These are phyloP conservation scores for Chaetomium olivaceum DNA, from an alignment of 2,329 filamentous ascomycete species.

Conservation along the genomic window DNA sequence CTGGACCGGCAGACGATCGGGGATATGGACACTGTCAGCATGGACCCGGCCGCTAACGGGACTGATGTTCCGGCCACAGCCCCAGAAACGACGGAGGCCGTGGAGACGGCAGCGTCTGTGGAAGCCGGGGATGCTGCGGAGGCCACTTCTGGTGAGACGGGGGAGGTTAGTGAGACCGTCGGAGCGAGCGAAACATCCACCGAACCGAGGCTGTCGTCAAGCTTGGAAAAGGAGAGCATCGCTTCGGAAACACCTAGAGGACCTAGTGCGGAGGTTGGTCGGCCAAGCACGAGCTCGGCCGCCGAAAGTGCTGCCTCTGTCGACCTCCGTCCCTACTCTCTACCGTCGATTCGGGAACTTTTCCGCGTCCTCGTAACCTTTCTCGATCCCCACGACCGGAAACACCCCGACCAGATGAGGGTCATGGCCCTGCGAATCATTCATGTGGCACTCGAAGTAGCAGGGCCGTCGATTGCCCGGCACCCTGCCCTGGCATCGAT, in stretches of 20 bases:
- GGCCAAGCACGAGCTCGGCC: conserved; percentile 34
- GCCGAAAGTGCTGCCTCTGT: conserved; percentile 45
- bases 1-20: conserved; percentile 67
- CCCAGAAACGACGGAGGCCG: conserved; percentile 11
- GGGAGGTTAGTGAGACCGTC: not conserved
- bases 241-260: conserved; percentile 33
- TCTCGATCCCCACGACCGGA: conserved; percentile 86
- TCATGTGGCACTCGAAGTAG: conserved; percentile 94
- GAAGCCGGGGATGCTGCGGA: not conserved
- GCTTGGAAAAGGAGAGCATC: conserved; percentile 43
- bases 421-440: conserved; percentile 98
- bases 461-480: conserved; percentile 89
- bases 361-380: conserved; percentile 93
- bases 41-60: conserved; percentile 75
- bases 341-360: conserved; percentile 91
- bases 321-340: conserved; percentile 81
- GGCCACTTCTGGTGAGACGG: not conserved
- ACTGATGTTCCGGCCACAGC: conserved; percentile 34
- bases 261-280: conserved; percentile 24
- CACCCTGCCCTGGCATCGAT: conserved; percentile 85
- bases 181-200: conserved; percentile 10
- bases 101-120: not conserved
- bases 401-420: conserved; percentile 91
- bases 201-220: conserved; percentile 42
- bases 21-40: conserved; percentile 75